phyloP scores from a whole-genome alignment of 148 eudicot genomes.

The Arctostaphylos glauca region DNA sequence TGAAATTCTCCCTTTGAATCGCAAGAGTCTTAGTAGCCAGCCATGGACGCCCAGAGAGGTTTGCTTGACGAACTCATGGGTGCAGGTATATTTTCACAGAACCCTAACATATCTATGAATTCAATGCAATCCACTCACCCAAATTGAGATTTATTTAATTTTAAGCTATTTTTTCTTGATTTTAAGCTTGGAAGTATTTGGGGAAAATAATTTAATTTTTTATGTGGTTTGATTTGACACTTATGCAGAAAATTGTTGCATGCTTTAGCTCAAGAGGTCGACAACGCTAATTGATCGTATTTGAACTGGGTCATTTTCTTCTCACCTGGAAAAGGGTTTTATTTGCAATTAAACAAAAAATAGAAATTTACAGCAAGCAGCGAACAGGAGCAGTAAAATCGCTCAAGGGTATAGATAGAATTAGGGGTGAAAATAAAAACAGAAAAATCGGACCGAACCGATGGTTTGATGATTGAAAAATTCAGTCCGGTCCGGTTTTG shows the following conservation, averaged over 20 bases:
- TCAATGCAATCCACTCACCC: neutral
- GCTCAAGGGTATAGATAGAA: too few relatives aligned
- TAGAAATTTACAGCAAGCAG: too few relatives aligned
- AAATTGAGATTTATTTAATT: neutral
- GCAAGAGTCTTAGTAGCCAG: neutral
- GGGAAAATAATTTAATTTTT: too few relatives aligned
- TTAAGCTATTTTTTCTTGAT: neutral
- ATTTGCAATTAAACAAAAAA: too few relatives aligned
- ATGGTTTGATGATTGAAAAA: too few relatives aligned
- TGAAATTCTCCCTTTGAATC: neutral
- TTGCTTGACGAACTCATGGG: constrained; percentile 99
- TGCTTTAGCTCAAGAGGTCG: neutral
- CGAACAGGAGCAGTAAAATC: too few relatives aligned
- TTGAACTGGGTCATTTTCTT: too few relatives aligned
- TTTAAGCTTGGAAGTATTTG: neutral
- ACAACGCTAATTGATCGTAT: neutral
- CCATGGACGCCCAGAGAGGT: constrained; percentile 98
- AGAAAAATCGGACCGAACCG: too few relatives aligned
- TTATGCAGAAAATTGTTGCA: neutral
- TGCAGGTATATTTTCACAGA: constrained; percentile 45
- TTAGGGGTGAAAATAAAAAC: too few relatives aligned
- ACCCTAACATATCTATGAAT: neutral
- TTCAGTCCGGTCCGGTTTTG: too few relatives aligned
- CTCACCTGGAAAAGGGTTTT: too few relatives aligned
- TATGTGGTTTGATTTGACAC: neutral